Evolutionary conservation across 495 filamentous ascomycete species (phyloP).

Genomic region (Jackrogersella minutella): DNA sequence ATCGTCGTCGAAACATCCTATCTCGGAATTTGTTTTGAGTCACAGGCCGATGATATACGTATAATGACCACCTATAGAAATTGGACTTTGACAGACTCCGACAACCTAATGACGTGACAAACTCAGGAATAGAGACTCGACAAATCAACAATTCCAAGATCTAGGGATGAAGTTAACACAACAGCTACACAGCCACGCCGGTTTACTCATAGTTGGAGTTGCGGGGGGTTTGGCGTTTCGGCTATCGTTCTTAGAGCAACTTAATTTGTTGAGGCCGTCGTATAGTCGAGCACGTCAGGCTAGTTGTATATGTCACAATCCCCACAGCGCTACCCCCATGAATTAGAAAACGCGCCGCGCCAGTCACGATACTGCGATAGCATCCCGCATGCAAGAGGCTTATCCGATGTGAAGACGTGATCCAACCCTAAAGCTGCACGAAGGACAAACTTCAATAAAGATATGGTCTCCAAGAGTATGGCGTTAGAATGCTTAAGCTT

Average conservation of each 20-base stretch:
- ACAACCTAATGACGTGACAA: background rate
- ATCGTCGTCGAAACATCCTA: conserved; percentile 18
- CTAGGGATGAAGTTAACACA: background rate
- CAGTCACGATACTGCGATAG: conserved; percentile 26
- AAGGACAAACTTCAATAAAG: background rate
- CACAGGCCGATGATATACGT: background rate
- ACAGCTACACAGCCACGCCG: conserved; percentile 4
- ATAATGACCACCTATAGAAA: background rate
- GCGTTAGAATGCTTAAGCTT: conserved; percentile 31
- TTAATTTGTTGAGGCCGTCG: conserved; percentile 16
- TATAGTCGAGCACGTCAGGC: conserved; percentile 32
- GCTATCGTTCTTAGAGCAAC: conserved; percentile 15
- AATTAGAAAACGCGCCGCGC: conserved; percentile 8
- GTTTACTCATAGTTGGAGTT: conserved; percentile 14
- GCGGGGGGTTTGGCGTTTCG: conserved; percentile 17
- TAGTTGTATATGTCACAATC: conserved; percentile 29
- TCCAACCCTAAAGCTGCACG: conserved; percentile 5
- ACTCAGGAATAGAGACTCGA: background rate
- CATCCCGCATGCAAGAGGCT: conserved; percentile 20
- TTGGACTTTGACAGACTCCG: background rate
- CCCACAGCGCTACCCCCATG: conserved; percentile 1
- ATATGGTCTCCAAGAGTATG: conserved; percentile 10
- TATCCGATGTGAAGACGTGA: conserved; percentile 25
- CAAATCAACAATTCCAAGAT: conserved; percentile 4
- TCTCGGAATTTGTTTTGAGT: conserved; percentile 1